These are phyloP conservation scores for Gossypium trilobum DNA, from an alignment of 441 rosid species.

Conservation along the genomic window DNA sequence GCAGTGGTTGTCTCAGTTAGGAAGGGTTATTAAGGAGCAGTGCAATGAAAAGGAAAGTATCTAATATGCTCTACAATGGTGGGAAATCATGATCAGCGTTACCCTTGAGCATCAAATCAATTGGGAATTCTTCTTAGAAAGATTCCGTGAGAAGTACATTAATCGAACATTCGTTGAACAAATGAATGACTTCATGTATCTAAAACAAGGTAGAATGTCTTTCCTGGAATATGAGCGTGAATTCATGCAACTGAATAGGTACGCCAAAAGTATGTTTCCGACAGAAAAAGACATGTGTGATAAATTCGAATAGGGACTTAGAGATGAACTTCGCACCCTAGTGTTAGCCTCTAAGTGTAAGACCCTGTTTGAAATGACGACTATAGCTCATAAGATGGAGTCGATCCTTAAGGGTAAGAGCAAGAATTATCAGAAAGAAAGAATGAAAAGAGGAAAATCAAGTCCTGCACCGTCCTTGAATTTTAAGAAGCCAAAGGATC, in stretches of 20 bases:
- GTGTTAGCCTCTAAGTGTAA: too few relatives aligned
- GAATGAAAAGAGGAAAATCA: background rate
- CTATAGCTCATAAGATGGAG: background rate
- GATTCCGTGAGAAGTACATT: background rate
- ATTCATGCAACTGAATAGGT: background rate
- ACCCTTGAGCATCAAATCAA: too few relatives aligned
- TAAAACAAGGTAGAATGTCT: background rate
- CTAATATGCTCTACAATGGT: background rate
- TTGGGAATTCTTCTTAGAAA: too few relatives aligned
- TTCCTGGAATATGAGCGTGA: background rate
- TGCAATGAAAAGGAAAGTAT: background rate
- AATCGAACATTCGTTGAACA: background rate
- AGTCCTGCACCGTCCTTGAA: background rate
- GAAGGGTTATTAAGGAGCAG: background rate
- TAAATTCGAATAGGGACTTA: background rate
- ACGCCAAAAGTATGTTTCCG: background rate
- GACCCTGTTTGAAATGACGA: background rate
- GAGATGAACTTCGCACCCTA: background rate
- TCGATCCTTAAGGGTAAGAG: background rate
- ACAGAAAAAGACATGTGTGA: background rate
- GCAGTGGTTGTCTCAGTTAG: background rate
- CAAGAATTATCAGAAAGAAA: too few relatives aligned
- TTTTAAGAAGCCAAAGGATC: background rate
- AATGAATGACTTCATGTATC: background rate
- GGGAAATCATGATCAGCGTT: too few relatives aligned